Percentiles rank a stretch among this genome's conserved stretches.
Evolutionary conservation across 2,329 filamentous ascomycete genomes (phyloP).

Genomic region (Diplodia corticola): DNA sequence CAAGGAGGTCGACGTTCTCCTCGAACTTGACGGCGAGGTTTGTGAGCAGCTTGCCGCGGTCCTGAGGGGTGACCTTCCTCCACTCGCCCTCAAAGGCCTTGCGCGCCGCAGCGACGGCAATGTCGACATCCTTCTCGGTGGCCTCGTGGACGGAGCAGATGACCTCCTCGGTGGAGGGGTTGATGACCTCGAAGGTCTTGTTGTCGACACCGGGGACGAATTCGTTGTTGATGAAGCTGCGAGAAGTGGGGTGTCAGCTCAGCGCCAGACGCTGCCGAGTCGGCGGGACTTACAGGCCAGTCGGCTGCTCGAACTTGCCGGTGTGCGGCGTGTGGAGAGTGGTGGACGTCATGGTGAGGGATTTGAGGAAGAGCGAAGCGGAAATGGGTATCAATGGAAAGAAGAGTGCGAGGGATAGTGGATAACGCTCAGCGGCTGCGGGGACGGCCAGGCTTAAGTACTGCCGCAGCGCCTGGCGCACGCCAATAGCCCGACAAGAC

Average conservation of each 20-base stretch:
- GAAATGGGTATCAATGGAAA: conserved; percentile 31
- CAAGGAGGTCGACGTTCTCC: conserved; percentile 73
- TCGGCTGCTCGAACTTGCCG: conserved; percentile 58
- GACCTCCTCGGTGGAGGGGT: conserved; percentile 80
- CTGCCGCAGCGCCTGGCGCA: not conserved
- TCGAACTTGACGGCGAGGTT: conserved; percentile 81
- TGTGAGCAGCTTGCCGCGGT: conserved; percentile 67
- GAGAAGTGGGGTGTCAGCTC: conserved; percentile 25
- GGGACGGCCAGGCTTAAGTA: conserved; percentile 19
- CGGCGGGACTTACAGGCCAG: conserved; percentile 50
- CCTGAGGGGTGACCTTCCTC: conserved; percentile 66
- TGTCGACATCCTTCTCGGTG: conserved; percentile 79
- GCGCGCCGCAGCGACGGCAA: conserved; percentile 82
- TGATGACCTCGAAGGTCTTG: conserved; percentile 90
- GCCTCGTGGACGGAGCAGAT: conserved; percentile 82
- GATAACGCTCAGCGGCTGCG: not conserved
- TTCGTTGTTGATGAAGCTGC: conserved; percentile 91
- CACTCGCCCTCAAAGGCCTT: conserved; percentile 79
- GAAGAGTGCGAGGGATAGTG: not conserved
- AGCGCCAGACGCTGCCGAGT: not conserved
- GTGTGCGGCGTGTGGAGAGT: conserved; percentile 69
- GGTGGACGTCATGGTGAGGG: conserved; percentile 50
- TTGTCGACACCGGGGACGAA: conserved; percentile 81
- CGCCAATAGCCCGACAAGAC: conserved; percentile 10
- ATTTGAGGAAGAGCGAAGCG: conserved; percentile 22